phyloP scores from a whole-genome alignment of 2,329 filamentous ascomycete genomes.

The Endoconidiophora laricicola region DNA sequence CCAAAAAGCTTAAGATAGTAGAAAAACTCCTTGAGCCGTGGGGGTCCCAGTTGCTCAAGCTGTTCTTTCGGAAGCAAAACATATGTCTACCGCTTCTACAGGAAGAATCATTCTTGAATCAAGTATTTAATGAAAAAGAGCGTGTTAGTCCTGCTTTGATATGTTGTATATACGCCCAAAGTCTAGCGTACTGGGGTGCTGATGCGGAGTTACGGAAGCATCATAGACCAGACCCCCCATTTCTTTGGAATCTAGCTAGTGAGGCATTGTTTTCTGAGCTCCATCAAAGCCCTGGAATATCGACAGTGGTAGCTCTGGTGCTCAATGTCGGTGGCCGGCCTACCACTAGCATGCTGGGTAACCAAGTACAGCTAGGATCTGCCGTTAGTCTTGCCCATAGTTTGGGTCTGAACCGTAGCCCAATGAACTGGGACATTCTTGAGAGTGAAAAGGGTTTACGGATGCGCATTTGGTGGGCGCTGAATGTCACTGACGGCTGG shows the following conservation, averaged over 20 bases:
- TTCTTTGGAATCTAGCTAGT: constrained; percentile 45
- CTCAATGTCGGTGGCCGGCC: constrained; percentile 44
- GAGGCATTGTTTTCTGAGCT: constrained; percentile 44
- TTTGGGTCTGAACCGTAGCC: constrained; percentile 37
- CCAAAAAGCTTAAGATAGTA: constrained; percentile 35
- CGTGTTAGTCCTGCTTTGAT: constrained; percentile 38
- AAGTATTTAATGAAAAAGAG: constrained; percentile 28
- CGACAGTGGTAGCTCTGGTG: constrained; percentile 39
- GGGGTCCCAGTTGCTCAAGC: constrained; percentile 30
- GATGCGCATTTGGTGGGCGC: constrained; percentile 39
- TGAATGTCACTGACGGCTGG: constrained; percentile 39
- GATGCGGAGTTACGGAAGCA: constrained; percentile 27
- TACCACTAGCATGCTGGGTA: constrained; percentile 42
- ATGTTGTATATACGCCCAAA: constrained; percentile 40
- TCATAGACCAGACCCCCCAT: constrained; percentile 38
- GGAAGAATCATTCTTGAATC: constrained; percentile 33
- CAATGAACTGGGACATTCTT: constrained; percentile 35
- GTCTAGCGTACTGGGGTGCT: constrained; percentile 39
- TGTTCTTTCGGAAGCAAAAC: constrained; percentile 40
- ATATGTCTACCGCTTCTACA: constrained; percentile 46
- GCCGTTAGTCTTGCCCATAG: constrained; percentile 36
- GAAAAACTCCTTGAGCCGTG: constrained; percentile 43
- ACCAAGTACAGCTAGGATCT: constrained; percentile 32
- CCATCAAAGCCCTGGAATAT: constrained; percentile 39
- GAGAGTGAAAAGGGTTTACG: constrained; percentile 32